Evolutionary conservation across 1,139 yeast species (phyloP), one percentile per base, ranked within the genome.

Genomic region (Kurtzmaniella quercitrusa): DNA sequence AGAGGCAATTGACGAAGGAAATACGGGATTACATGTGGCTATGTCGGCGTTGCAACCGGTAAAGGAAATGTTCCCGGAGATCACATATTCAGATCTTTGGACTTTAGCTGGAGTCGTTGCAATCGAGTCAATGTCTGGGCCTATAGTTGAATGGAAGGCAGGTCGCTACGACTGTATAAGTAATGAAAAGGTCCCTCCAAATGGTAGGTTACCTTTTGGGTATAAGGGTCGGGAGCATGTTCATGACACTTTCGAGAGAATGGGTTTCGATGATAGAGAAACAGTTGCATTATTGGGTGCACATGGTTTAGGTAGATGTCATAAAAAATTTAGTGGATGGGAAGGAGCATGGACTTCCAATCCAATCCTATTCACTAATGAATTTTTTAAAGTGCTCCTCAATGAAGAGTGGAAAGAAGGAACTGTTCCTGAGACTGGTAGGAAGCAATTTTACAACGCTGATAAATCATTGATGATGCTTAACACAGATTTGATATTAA

Each of bases 221-320:
- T 63, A 78, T 34, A 65, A 69, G 48, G 81, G 77, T 42, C 66
- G 74, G 27, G 68, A 67, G 41, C 88, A 82, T 57, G 63, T 82
- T 34, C 63, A 82, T 41, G 66, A 66, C 34, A 73, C 82, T 3
- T 82, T 82, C 57, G 49, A 50, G 2, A 66, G 85, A 48, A 71
- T 82, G 75, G 89, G 89, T 1, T 79, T 82, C 56, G 70, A 67
- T 52, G 84, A 79, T 55, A 75, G 72, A 54, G 88, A 82, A 57
- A 76, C 79, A 25, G 89, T 82, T 10, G 80, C 81, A 1, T 61
- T 82, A 36, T 62, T 78, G 31, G 89, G 89, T 11, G 84, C 85
- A 2, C 88, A 82, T 60, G 75, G 79, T 29, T 59, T 82, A 19
- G 89, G 89, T 15, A 68, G 87, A 37, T 79, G 86, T 51, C 88